phyloP scores from a whole-genome alignment of 495 filamentous ascomycete species.

The Diplogelasinospora grovesii region DNA sequence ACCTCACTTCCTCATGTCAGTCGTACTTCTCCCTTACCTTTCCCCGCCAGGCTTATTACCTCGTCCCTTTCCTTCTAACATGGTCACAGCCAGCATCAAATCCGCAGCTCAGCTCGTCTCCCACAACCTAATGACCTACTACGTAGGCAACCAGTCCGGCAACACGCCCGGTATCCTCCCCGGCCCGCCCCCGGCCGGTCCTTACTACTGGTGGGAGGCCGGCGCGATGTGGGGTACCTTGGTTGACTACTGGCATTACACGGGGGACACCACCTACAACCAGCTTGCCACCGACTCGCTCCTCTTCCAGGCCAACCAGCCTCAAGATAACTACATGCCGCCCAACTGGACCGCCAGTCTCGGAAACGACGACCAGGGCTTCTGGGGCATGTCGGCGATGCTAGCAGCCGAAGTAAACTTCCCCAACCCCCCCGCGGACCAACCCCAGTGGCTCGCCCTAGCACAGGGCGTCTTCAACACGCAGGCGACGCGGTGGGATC shows the following conservation, averaged over 20 bases:
- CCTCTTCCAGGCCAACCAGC: constrained; percentile 50
- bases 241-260: constrained; percentile 64
- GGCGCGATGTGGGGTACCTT: constrained; percentile 63
- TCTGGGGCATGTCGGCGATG: constrained; percentile 66
- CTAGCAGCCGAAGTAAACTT: constrained; percentile 59
- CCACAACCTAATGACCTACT: constrained; percentile 55
- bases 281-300: constrained; percentile 46
- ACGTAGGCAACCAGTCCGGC: constrained; percentile 57
- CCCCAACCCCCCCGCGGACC: constrained; percentile 46
- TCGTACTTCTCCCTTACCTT: no score
- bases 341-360: constrained; percentile 53
- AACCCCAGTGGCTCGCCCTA: constrained; percentile 70
- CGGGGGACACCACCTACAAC: constrained; percentile 58
- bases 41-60: neutral
- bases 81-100: constrained; percentile 18
- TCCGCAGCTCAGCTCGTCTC: constrained; percentile 22
- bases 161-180: constrained; percentile 39
- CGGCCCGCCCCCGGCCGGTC: constrained; percentile 22
- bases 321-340: constrained; percentile 54
- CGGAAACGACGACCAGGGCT: constrained; percentile 64
- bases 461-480: constrained; percentile 80
- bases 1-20: constrained; percentile 5
- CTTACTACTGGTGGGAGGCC: constrained; percentile 69
- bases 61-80: neutral
- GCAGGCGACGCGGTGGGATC: constrained; percentile 61